Base-by-base conservation (phyloP, 345 rosid species). In the Corchorus capsularis region DNA sequence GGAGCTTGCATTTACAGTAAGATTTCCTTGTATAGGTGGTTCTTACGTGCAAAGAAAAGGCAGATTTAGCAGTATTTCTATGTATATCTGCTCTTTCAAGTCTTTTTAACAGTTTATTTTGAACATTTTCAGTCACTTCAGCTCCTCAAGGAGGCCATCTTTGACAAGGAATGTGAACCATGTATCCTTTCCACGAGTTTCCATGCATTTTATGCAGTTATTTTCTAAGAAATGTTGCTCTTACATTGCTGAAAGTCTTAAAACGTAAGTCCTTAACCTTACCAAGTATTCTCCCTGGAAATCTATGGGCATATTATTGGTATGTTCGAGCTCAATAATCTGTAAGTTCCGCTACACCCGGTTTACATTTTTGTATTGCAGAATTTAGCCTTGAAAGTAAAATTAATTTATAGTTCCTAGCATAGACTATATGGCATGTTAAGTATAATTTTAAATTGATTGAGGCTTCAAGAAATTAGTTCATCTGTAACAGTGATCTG, bases 301-400 rank as follows among this genome's bases (percentile, higher is more conserved):
- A 88, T 95, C 76, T 93, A 90, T 79, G 99, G 98, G 70, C 87
- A 89, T 77, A 88, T 93, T 77, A 89, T 95, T 62, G 97, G 97
- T 88, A 95, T 95, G 96, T 93, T 92, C 80, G 98, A 95, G 91
- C 88, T 89, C 77, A 95, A 95, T 86, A 95, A 95, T 86, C 89
- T 95, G 97, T 95, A 89, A 90, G 98, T 62, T 78, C 50, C 37
- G 8, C 50, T 27, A 37, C 71, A 50, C 50, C n/a, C n/a, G 74
- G 14, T 3, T 43, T 79, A 45, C 22, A 39, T 69, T 62, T 65
- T 60, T 59, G 35, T 67, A 49, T 19, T 10, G 4, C 50, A 52
- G 61, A 79, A 47, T 70, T 55, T 54, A 12, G 47, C 9, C 37
- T 8, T 75, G 7, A 22, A 66, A 66, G 37, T 15, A 54, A 67